These are phyloP conservation scores for Russula sp. DNA, from an alignment of 768 basidiomycete species.

Conservation along the genomic window DNA sequence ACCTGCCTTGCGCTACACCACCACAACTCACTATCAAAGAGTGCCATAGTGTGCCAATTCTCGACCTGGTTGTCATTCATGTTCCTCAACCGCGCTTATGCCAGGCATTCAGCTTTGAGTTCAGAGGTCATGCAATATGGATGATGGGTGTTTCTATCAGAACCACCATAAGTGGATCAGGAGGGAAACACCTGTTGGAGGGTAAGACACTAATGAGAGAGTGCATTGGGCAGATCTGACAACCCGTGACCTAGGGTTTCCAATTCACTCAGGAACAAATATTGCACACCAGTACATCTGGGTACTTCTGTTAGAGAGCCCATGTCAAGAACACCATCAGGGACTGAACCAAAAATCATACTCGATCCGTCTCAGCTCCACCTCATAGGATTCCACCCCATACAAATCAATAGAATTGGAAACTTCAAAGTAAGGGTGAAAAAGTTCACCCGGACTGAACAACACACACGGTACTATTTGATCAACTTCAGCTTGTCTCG, in stretches of 20 bases:
- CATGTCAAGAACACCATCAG: not conserved
- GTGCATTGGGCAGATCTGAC: not conserved
- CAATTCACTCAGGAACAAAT: conserved; percentile 22
- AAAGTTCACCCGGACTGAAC: conserved; percentile 27
- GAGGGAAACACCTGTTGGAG: not conserved
- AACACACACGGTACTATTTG: conserved; percentile 29
- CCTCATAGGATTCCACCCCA: conserved; percentile 27
- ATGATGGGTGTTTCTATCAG: not conserved
- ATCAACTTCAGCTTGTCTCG: conserved; percentile 34
- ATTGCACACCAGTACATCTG: conserved; percentile 29
- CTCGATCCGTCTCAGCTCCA: conserved; percentile 26
- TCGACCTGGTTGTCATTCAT: not conserved
- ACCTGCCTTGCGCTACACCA: too few species aligned
- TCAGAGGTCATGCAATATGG: not conserved
- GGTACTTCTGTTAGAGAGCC: not conserved
- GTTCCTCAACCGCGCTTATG: not conserved
- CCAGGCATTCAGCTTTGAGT: not conserved
- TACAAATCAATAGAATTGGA: conserved; percentile 7
- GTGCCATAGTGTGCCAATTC: conserved; percentile 4
- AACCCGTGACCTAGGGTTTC: conserved; percentile 18
- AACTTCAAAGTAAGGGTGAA: conserved; percentile 24
- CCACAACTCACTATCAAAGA: conserved; percentile 8
- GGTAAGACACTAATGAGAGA: not conserved
- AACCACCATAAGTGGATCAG: not conserved
- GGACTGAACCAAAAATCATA: conserved; percentile 21